A percentile compares a stretch with the other conserved stretches of the same genome.
phyloP scores from a whole-genome alignment of 2,329 filamentous ascomycete genomes.

The Cladosporium oxysporum region DNA sequence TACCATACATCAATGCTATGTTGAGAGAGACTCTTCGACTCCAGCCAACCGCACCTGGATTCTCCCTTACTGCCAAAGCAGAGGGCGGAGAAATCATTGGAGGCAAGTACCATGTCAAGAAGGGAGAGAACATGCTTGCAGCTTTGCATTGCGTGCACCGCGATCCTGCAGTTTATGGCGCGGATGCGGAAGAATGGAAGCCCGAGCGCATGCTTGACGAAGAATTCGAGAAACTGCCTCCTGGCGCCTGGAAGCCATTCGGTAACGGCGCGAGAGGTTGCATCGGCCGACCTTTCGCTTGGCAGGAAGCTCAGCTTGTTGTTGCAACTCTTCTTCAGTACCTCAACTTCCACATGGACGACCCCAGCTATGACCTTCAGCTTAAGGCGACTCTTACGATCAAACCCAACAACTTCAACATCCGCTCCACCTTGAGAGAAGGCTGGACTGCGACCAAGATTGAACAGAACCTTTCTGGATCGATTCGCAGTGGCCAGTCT shows the following conservation, averaged over 20 bases:
- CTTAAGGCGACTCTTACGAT: slow-evolving; percentile 61
- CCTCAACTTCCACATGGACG: slow-evolving; percentile 65
- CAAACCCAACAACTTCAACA: slow-evolving; percentile 65
- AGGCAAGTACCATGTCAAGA: slow-evolving; percentile 62
- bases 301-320: slow-evolving; percentile 68
- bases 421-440: slow-evolving; percentile 59
- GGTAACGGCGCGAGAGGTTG: slow-evolving; percentile 71
- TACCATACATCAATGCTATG: slow-evolving; percentile 67
- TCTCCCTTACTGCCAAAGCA: slow-evolving; percentile 57
- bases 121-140: slow-evolving; percentile 52
- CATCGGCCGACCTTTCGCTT: slow-evolving; percentile 70
- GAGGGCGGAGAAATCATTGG: slow-evolving; percentile 52
- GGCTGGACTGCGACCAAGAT: slow-evolving; percentile 48
- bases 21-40: slow-evolving; percentile 66
- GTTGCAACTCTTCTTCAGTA: slow-evolving; percentile 68
- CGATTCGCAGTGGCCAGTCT: slow-evolving; percentile 15
- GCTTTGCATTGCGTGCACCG: slow-evolving; percentile 59
- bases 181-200: slow-evolving; percentile 64
- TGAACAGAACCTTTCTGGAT: slow-evolving; percentile 39
- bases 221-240: slow-evolving; percentile 55
- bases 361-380: slow-evolving; percentile 61
- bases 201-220: slow-evolving; percentile 74
- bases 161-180: slow-evolving; percentile 66
- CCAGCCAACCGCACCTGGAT: slow-evolving; percentile 60
- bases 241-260: slow-evolving; percentile 57